These are phyloP conservation scores for Novymonas esmeraldas DNA, from an alignment of 208 protist species.

Conservation along the genomic window DNA sequence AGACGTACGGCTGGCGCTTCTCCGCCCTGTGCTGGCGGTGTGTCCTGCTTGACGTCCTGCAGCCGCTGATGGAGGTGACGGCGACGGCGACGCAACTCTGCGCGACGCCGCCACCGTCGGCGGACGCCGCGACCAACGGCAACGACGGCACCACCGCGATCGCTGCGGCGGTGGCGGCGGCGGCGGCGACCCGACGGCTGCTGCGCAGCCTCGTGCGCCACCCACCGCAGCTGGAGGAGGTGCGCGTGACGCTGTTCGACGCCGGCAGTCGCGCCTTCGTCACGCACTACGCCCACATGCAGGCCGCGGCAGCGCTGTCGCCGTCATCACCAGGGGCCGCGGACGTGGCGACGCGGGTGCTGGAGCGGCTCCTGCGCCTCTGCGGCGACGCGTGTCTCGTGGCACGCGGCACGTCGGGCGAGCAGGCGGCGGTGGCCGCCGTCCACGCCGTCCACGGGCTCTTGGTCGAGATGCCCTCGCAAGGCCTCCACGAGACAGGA, in stretches of 20 bases:
- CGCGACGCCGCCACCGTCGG: conserved; percentile 17
- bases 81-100: conserved; percentile 35
- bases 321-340: not conserved
- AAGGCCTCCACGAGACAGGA: conserved; percentile 15
- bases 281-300: conserved; percentile 54
- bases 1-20: conserved; percentile 75
- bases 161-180: not conserved
- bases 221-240: conserved; percentile 53
- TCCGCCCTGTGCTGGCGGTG: conserved; percentile 56
- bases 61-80: conserved; percentile 52
- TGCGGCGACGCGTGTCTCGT: conserved; percentile 54
- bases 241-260: conserved; percentile 63
- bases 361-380: conserved; percentile 46
- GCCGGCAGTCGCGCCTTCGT: conserved; percentile 55
- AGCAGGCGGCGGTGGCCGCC: conserved; percentile 50
- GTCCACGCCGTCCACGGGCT: conserved; percentile 64
- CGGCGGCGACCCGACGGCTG: conserved; percentile 12
- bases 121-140: not conserved
- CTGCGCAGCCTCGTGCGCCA: conserved; percentile 25
- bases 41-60: conserved; percentile 51
- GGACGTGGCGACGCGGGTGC: conserved; percentile 20
- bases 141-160: not conserved
- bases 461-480: conserved; percentile 41
- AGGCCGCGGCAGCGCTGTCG: not conserved
- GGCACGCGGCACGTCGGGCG: conserved; percentile 45